Evolutionary conservation across 2,329 filamentous ascomycete genomes (phyloP), one percentile per base, ranked within the genome.

Genomic region (Proliferodiscus dingleyae): DNA sequence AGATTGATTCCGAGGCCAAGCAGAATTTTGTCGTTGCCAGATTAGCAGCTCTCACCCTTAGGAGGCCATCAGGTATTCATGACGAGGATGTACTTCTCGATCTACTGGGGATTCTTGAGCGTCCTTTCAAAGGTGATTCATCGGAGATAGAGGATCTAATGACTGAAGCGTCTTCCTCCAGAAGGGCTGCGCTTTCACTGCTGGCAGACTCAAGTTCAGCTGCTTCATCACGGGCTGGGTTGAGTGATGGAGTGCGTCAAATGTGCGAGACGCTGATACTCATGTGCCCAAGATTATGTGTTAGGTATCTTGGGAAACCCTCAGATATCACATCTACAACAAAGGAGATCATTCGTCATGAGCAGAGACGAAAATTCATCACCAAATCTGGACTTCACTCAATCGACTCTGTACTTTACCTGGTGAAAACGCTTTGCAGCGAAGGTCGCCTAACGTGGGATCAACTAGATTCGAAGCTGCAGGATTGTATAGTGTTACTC

Each of bases 131-230:
- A 50, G 81, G 81, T 3, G 80, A 78, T 22, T 67, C 71, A 6
- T 61, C 67, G 1, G 80, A 84, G 47, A 69, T 85, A 23, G 79
- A 84, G 36, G 78, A 83, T 43, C 68, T 85, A 1, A 64, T 85
- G 19, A 67, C 69, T 6, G 77, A 77, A 49, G 66, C 84, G 4
- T 79, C 74, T 26, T 64, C 70, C 2, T 71, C 76, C 15, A 70
- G 81, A 50, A 76, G 77, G 51, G 73, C 75, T 4, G 72, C 72
- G 1, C 72, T 80, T 41, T 70, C 69, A 2, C 49, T 77, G 4
- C 60, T 83, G 29, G 46, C 56, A 9, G 55, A 55, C 30, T 46
- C 37, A 16, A 45, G 48, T n/a, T 37, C 47, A 2, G 51, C 50
- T 2, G 46, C 43, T 15, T 42, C 40, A 26, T 7, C 44, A 8